Evolutionary conservation across 140 eudicot genomes (phyloP).

Genomic region (Senecio squalidus): DNA sequence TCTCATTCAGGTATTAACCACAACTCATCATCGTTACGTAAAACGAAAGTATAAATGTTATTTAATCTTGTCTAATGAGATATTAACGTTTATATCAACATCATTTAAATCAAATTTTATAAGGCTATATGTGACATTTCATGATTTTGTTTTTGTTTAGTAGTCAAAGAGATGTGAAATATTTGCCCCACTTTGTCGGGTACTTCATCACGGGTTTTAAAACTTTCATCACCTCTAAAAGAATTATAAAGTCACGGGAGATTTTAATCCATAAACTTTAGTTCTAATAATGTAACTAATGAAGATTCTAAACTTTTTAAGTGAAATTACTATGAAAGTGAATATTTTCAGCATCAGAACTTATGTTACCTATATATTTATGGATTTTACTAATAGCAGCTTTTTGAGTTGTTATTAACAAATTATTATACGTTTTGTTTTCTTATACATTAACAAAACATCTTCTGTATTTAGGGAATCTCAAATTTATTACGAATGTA

Average conservation of each 20-base stretch:
- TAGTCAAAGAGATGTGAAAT: neutral
- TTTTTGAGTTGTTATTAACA: too few relatives aligned
- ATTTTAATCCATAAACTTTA: neutral
- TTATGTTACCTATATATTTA: neutral
- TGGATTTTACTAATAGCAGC: too few relatives aligned
- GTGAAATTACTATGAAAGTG: too few relatives aligned
- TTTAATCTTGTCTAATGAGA: too few relatives aligned
- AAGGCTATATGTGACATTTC: neutral
- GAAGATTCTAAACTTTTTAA: neutral
- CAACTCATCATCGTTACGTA: neutral
- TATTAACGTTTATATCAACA: too few relatives aligned
- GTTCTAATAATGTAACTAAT: neutral
- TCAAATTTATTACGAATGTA: too few relatives aligned
- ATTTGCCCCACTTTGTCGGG: constrained; percentile 19
- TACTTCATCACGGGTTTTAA: constrained; percentile 17
- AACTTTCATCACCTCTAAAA: constrained; percentile 5
- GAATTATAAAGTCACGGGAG: constrained; percentile 12
- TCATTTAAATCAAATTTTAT: too few relatives aligned
- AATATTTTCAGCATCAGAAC: neutral
- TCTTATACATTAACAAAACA: too few relatives aligned
- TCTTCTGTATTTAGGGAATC: too few relatives aligned
- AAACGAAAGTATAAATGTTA: neutral
- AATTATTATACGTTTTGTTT: too few relatives aligned
- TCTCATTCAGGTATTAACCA: constrained; percentile 70
- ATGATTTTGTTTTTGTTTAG: neutral